phyloP scores from a whole-genome alignment of 1,284 basidiomycete species.

The Rhodotorula sp. region DNA sequence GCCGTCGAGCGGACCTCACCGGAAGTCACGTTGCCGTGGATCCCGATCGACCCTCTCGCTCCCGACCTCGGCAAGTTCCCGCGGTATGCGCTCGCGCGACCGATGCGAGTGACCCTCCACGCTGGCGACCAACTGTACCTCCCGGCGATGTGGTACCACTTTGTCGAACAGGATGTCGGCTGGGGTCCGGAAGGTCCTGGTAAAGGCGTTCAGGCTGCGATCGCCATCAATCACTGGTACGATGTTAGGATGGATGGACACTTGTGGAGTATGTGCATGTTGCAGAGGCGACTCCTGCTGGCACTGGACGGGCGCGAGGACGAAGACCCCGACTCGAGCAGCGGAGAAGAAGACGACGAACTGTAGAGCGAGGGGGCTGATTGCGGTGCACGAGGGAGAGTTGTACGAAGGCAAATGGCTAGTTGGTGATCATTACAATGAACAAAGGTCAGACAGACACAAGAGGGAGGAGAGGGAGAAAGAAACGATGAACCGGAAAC shows the following conservation, averaged over 20 bases:
- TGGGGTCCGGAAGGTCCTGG: not conserved
- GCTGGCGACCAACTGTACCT: slow-evolving; percentile 81
- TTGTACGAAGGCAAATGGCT: too few relatives aligned
- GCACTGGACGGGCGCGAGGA: slow-evolving; percentile 25
- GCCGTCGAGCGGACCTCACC: slow-evolving; percentile 16
- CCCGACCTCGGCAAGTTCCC: slow-evolving; percentile 30
- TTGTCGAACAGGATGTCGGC: slow-evolving; percentile 38
- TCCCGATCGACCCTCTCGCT: slow-evolving; percentile 41
- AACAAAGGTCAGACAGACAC: not conserved
- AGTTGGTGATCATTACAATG: not conserved
- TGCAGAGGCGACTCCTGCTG: slow-evolving; percentile 55
- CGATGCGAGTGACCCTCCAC: slow-evolving; percentile 63
- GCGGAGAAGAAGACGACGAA: not conserved
- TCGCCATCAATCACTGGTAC: slow-evolving; percentile 72
- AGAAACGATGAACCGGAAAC: not conserved
- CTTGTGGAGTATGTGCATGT: slow-evolving; percentile 64
- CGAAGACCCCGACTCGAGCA: not conserved
- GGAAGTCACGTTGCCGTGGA: slow-evolving; percentile 36
- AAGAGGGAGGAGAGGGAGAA: too few relatives aligned
- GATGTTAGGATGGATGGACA: slow-evolving; percentile 69
- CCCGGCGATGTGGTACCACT: slow-evolving; percentile 72
- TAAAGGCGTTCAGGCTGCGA: slow-evolving; percentile 52
- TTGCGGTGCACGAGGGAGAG: not conserved
- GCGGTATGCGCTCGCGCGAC: slow-evolving; percentile 54
- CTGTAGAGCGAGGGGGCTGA: not conserved